Evolutionary conservation across 169 alveolate genomes (phyloP), one percentile per base, ranked within the genome.

Genomic region (Eimeria zaria): DNA sequence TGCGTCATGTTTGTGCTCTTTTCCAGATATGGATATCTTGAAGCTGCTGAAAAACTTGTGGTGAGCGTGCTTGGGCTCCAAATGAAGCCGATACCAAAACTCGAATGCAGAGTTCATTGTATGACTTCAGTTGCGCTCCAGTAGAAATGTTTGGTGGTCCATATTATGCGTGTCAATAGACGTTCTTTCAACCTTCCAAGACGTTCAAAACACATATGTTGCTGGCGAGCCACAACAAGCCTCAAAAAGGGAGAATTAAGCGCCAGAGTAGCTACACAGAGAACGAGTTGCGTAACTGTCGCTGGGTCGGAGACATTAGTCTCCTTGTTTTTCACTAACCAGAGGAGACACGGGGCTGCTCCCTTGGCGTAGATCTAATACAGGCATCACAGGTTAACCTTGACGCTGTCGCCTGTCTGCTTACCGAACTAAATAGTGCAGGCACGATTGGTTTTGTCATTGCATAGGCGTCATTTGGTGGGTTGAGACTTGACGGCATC

Each of bases 11-110:
- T 11, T 60, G 44, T 41, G 83, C 44, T 14, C 39, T 84, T 58
- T 36, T 84, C 44, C 83, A 87, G 94, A 60, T 39, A 87, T 20
- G 83, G 83, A 7, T 18, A 87, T 53, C 33, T 64, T 39, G 94
- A 36, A 39, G 83, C 60, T 7, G 94, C 94, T 41, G 81, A 55
- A 27, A 48, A 60, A 11, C 94, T 87, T 41, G 36, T 44, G 94
- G 94, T 87, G 27, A 44, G 94, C 2, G 6, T 18, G 30, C 83
- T 27, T 30, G n/a, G n/a, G 8, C 80, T 69, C 48, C 80, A 33
- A n/a, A 2, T 33, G 48, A 14, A 33, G 46, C 8, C 3, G 16
- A 1, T 6, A 69, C 9, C 0, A 36, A 46, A 36, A 27, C 80
- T 27, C 16, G 9, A 9, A 16, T 36, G 48, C 18, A 16, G 4